Evolutionary conservation across 768 basidiomycete species (phyloP).

Genomic region (Pleurotus ostreatus): DNA sequence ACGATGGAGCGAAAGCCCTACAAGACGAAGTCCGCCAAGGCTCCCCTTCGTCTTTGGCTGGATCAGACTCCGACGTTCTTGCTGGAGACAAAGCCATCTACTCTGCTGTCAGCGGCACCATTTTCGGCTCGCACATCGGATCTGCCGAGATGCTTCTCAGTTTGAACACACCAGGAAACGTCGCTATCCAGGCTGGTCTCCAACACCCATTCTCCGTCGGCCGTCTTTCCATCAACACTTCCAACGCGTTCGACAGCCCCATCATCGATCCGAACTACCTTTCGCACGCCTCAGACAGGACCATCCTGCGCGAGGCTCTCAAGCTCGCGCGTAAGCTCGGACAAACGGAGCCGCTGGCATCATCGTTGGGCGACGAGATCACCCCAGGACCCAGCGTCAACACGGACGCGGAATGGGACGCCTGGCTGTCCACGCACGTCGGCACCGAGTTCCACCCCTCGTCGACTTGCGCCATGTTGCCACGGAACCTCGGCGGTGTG

Average conservation of each 20-base stretch:
- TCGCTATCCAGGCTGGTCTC: conserved; percentile 61
- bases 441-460: conserved; percentile 61
- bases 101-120: conserved; percentile 32
- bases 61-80: conserved; percentile 31
- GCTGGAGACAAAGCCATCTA: conserved; percentile 57
- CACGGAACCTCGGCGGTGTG: conserved; percentile 45
- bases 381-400: conserved; percentile 45
- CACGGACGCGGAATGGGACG: conserved; percentile 56
- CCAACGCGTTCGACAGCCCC: conserved; percentile 55
- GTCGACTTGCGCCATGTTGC: conserved; percentile 56
- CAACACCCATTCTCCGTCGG: conserved; percentile 65
- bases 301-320: conserved; percentile 52
- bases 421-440: conserved; percentile 39
- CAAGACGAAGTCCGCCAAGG: conserved; percentile 26
- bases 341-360: conserved; percentile 44
- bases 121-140: conserved; percentile 38
- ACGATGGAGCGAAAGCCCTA: conserved; percentile 25
- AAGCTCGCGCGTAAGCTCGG: conserved; percentile 59
- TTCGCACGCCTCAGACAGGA: conserved; percentile 41
- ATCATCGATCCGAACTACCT: conserved; percentile 67
- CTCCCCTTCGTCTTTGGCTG: conserved; percentile 37
- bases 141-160: conserved; percentile 54
- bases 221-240: conserved; percentile 54
- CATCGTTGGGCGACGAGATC: conserved; percentile 39
- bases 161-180: conserved; percentile 29